Base-by-base conservation (phyloP, 257 asterid species). In the Avicennia marina region DNA sequence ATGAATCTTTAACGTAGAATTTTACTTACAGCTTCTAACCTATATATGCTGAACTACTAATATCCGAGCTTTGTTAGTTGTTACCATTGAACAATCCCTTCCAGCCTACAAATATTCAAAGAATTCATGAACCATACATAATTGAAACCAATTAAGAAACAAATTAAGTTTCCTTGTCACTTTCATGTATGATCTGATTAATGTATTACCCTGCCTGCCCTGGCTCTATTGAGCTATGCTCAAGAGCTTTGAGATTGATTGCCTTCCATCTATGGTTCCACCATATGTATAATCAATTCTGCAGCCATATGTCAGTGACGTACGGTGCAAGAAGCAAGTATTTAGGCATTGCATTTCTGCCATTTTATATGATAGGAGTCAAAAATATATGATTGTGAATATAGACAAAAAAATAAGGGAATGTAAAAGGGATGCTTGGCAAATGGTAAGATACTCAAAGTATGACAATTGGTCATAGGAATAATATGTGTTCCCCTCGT, bases 51-150 rank as follows among this genome's bases (percentile, higher is more conserved):
- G n/a, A n/a, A n/a, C n/a, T n/a, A n/a, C n/a, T n/a, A n/a, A n/a
- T n/a, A n/a, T n/a, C n/a, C n/a, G n/a, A n/a, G n/a, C n/a, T n/a
- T n/a, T n/a, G n/a, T n/a, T n/a, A n/a, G n/a, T n/a, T n/a, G n/a
- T n/a, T n/a, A n/a, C n/a, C n/a, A n/a, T n/a, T n/a, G n/a, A n/a
- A n/a, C n/a, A n/a, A n/a, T n/a, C n/a, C n/a, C n/a, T 59, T 13
- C 65, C 65, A 32, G 46, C 24, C 65, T 59, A 29, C 21, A 46
- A n/a, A n/a, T n/a, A 32, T 18, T 16, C 55, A 11, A 21, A 45
- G 8, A 31, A 7, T 11, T 15, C 41, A 22, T 56, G 2, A 19
- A 17, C 27, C 19, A 53, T 20, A 43, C 13, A 43, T 6, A 29
- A 29, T 4, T 29, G 1, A 29, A 29, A 29, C n/a, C n/a, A n/a